A percentile compares a stretch with the other conserved stretches of the same genome.
phyloP scores from a whole-genome alignment of 2,329 filamentous ascomycete genomes.

The Microsporum audouinii region DNA sequence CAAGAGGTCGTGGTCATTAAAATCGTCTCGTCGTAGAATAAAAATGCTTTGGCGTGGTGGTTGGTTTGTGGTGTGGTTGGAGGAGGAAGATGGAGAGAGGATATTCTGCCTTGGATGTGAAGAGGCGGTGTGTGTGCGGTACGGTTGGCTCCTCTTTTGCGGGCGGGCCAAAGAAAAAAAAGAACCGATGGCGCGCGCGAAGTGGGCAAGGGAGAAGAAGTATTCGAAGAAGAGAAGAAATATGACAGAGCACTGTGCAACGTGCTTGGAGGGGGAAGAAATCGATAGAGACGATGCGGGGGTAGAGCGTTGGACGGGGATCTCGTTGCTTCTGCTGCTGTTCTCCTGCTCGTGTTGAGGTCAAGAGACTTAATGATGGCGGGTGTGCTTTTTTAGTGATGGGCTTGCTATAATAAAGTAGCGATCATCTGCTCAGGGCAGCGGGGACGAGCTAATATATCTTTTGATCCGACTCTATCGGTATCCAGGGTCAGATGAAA shows the following conservation, averaged over 20 bases:
- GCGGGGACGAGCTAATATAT: conserved; percentile 1
- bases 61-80: conserved; percentile 10
- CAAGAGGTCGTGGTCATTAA: not conserved
- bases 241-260: conserved; percentile 1
- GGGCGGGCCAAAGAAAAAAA: not conserved
- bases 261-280: conserved; percentile 8
- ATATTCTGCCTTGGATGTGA: conserved; percentile 6
- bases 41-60: conserved; percentile 4
- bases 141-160: conserved; percentile 1
- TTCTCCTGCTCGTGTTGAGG: not conserved
- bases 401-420: not conserved
- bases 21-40: conserved; percentile 3
- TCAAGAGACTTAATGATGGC: conserved; percentile 1
- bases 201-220: conserved; percentile 6
- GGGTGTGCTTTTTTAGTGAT: not conserved
- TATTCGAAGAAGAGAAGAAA: conserved; percentile 8
- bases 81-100: conserved; percentile 8
- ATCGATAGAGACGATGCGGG: not conserved
- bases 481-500: conserved; percentile 1
- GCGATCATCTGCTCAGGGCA: conserved; percentile 1
- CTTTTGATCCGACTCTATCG: conserved; percentile 1
- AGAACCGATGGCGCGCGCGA: conserved; percentile 7
- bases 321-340: not conserved
- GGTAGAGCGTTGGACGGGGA: not conserved
- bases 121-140: conserved; percentile 3